Base-by-base conservation (phyloP, 1,284 basidiomycete species). In the Schizophyllum amplum region DNA sequence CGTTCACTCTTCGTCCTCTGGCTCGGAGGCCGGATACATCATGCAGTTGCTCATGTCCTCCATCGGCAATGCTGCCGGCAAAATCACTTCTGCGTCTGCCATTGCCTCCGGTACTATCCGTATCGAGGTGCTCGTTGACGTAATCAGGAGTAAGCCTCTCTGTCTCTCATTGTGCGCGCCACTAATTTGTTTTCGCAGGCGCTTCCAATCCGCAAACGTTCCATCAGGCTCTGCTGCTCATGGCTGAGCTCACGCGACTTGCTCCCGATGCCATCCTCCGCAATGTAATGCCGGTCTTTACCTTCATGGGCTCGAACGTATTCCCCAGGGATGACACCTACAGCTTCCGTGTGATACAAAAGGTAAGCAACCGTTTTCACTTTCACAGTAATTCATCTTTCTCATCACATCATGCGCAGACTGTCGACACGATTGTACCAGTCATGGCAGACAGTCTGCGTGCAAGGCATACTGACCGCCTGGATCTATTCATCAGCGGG, bases 211-310 rank as follows among this genome's bases (percentile, higher is more conserved):
- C 95, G 1, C 93, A 98, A 68, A 96, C 92, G 0, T 95, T 95
- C 73, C 87, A 98, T 64, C 91, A 96, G 68, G 93, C 94, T 0
- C 76, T 99, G 2, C 76, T 98, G n/a, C 79, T 98, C 24, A 87
- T 98, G 69, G 87, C 94, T 2, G 87, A 81, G 60, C 74, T 99
- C 54, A 91, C 94, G 1, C 81, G 85, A 26, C 76, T 98, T 50
- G 86, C 89, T 0, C 94, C 95, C 0, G 93, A 96, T 59, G 88
- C 92, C 6, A 92, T 97, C 15, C 77, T 98, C 25, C 93, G 93
- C 69, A 94, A 97, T 65, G 83, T 98, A 59, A 98, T 99, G 94
- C 95, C 97, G 5, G 89, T 99, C 57, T 98, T 99, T 75, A 98
- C 96, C 0, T 99, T 98, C 74, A 98, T 99, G 88, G 96, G 97